A percentile compares a stretch with the other conserved stretches of the same genome.
phyloP scores from a whole-genome alignment of 495 filamentous ascomycete species.

The Xylaria grammica region DNA sequence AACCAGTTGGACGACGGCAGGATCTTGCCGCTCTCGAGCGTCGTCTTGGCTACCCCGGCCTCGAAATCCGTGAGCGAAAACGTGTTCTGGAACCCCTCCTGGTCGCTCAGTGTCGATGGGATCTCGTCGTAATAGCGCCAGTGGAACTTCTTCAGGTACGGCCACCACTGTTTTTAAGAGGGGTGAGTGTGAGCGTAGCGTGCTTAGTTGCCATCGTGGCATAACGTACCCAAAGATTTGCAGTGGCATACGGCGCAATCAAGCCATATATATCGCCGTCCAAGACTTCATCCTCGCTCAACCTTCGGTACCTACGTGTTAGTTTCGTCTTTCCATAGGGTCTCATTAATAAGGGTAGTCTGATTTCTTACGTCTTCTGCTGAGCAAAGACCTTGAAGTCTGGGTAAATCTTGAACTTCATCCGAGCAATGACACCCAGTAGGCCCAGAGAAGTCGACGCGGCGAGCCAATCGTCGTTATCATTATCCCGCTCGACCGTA shows the following conservation, averaged over 20 bases:
- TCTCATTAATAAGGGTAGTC: background rate
- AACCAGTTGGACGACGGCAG: constrained; percentile 55
- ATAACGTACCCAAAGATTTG: constrained; percentile 50
- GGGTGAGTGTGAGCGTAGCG: background rate
- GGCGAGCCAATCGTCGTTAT: constrained; percentile 53
- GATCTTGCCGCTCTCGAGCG: constrained; percentile 54
- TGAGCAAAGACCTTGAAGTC: constrained; percentile 56
- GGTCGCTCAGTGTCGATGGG: constrained; percentile 41
- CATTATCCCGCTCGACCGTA: constrained; percentile 45
- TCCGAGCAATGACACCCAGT: constrained; percentile 50
- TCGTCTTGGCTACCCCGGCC: constrained; percentile 43
- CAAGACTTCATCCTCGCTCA: constrained; percentile 51
- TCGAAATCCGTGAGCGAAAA: constrained; percentile 54
- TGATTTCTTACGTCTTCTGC: constrained; percentile 48
- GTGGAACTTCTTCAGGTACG: constrained; percentile 54
- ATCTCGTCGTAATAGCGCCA: constrained; percentile 56
- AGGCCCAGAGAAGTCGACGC: constrained; percentile 54
- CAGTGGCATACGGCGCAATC: constrained; percentile 55
- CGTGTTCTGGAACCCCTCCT: constrained; percentile 57
- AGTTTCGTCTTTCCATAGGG: constrained; percentile 11
- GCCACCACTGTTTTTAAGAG: constrained; percentile 50
- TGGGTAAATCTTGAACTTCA: constrained; percentile 52
- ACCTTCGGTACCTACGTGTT: constrained; percentile 27
- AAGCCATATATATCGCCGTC: constrained; percentile 54
- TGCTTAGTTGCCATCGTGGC: background rate